These are phyloP conservation scores for Capronia coronata DNA, from an alignment of 2,329 filamentous ascomycete species.

Conservation along the genomic window DNA sequence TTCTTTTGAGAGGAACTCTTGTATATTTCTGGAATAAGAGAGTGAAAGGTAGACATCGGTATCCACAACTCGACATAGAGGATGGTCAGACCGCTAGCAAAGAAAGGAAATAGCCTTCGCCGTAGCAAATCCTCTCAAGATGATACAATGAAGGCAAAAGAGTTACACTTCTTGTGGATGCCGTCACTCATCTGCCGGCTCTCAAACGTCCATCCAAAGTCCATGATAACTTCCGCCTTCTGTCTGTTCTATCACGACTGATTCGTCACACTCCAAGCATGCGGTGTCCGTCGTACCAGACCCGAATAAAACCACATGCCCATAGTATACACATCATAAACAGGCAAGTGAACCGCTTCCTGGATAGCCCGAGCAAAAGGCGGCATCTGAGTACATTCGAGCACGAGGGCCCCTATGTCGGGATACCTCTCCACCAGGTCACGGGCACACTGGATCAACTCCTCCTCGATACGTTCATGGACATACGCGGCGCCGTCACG, in stretches of 20 bases:
- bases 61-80: no score
- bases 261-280: constrained; percentile 4
- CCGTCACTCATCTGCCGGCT: no score
- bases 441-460: constrained; percentile 6
- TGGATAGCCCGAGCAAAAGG: constrained; percentile 34
- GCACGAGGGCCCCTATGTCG: constrained; percentile 29
- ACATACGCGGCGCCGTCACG: constrained; percentile 5
- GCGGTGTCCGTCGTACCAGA: constrained; percentile 20
- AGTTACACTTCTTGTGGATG: no score
- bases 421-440: constrained; percentile 4
- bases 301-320: constrained; percentile 36
- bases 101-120: no score
- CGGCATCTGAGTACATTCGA: constrained; percentile 39
- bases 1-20: constrained; percentile 57
- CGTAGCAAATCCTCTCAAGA: no score
- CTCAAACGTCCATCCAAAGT: no score
- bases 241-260: no score
- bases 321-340: constrained; percentile 37
- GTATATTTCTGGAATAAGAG: constrained; percentile 43
- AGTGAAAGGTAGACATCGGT: no score
- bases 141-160: no score
- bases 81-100: no score
- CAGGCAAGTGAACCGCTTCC: constrained; percentile 30
- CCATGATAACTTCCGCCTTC: no score
- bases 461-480: constrained; percentile 7